Evolutionary conservation across 345 rosid species (phyloP), one percentile per base, ranked within the genome.

Genomic region (Lepidium didymum): DNA sequence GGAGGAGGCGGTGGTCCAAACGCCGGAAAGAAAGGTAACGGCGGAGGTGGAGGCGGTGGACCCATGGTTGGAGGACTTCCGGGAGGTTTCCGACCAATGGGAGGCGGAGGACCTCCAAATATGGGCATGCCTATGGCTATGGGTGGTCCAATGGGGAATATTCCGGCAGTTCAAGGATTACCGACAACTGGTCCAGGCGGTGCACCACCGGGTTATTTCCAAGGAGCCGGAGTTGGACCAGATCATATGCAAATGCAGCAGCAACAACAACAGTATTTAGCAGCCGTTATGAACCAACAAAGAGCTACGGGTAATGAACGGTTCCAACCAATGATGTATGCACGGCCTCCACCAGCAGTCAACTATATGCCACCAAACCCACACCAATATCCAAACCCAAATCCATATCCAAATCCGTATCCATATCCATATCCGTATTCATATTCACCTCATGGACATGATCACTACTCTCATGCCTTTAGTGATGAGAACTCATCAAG

Each of bases 291-390:
- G 97, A 87, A 88, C 78, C 98, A 93, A 66, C 97, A 89, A 62
- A 81, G 93, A 18, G 88, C 91, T 0, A 81, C 83, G 83, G 98
- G 92, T 2, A 70, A 66, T 45, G 96, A 90, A 23, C 78, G 98
- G 80, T 90, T 84, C 80, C 97, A 90, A 69, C 98, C 84, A 18
- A 74, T 93, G 88, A 90, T 90, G 96, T 90, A 90, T 34, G 96
- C 94, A 4, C 72, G 90, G 72, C 96, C 89, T 16, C 97, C 93
- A 0, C 81, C 97, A 1, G 97, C 97, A 0, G 86, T 87, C 56
- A 93, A 88, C 77, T 93, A 86, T 79, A 72, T 90, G 86, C 97
- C 95, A 3, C 85, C 88, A 0, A 45, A 63, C 42, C 78, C 70
- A 23, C 65, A 75, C 34, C 69, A 75, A 14, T 68, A 75, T 38